A percentile compares a stretch with the other conserved stretches of the same genome.
These are phyloP conservation scores for Ceratopteris richardii DNA, from an alignment of 75 land plant species.

Conservation along the genomic window DNA sequence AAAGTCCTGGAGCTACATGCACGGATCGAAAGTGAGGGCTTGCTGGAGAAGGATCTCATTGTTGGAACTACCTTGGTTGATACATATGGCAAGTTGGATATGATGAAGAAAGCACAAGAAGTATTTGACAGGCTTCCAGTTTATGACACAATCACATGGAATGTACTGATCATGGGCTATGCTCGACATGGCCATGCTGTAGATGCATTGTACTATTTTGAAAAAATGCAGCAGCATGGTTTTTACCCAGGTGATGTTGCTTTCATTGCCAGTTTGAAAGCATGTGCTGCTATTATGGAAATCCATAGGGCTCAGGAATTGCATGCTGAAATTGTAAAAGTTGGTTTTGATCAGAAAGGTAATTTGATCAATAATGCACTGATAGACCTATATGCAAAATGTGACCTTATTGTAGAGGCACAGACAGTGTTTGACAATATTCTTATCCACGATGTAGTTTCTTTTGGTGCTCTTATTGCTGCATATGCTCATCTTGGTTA, in stretches of 20 bases:
- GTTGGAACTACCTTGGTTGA: slow-evolving; percentile 45
- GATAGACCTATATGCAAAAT: slow-evolving; percentile 14
- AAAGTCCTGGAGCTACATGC: background rate
- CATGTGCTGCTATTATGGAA: slow-evolving; percentile 6
- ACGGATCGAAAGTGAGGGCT: background rate
- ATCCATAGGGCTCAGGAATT: slow-evolving; percentile 11
- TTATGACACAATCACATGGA: slow-evolving; percentile 51
- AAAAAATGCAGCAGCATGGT: slow-evolving; percentile 28
- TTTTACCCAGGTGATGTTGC: slow-evolving; percentile 15
- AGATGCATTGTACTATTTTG: slow-evolving; percentile 41
- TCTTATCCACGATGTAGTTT: slow-evolving; percentile 7
- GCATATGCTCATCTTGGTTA: slow-evolving; percentile 26
- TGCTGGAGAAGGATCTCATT: slow-evolving; percentile 14
- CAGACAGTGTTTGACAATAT: slow-evolving; percentile 9
- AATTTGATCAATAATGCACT: slow-evolving; percentile 12
- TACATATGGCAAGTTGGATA: slow-evolving; percentile 54
- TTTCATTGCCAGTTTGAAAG: slow-evolving; percentile 18
- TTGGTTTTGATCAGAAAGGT: slow-evolving; percentile 17
- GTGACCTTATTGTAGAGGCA: slow-evolving; percentile 16
- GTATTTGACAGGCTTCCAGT: slow-evolving; percentile 19
- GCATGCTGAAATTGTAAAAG: slow-evolving; percentile 9
- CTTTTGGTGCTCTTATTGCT: slow-evolving; percentile 23
- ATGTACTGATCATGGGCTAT: slow-evolving; percentile 38
- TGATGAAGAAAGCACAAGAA: slow-evolving; percentile 29
- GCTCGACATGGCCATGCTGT: slow-evolving; percentile 43